Base-by-base conservation (phyloP, 108 stramenopile genomes). In the Nannochloropsis salina region DNA sequence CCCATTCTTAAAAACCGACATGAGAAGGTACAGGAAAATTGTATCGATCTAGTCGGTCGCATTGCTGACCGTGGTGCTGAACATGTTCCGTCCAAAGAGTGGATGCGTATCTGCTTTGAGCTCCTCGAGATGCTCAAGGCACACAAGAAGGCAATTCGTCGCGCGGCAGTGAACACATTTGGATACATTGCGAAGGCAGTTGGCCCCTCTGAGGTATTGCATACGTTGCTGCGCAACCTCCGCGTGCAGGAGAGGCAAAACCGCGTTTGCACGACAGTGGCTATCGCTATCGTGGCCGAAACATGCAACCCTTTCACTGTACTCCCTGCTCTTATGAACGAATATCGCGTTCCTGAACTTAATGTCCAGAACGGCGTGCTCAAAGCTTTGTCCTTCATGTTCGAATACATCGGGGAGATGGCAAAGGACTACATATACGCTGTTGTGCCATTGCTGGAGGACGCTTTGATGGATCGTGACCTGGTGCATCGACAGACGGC, bases 91-190 rank as follows among this genome's bases (percentile, higher is more conserved):
- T 97, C 97, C 9, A 94, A 96, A 74, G 99, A 99, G 93, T 99
- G 99, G 99, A 99, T 99, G 99, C 95, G 99, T 43, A 98, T 99
- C 83, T 98, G 97, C 91, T 99, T 98, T 86, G 98, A 99, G 90
- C 93, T 99, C 40, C 92, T 99, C 20, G 99, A 99, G 91, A 96
- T 99, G 93, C 92, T 98, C 20, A 97, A 96, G 88, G 99, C 99
- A 3, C 96, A 96, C 92, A 97, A 96, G 90, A 98, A 98, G 86
- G 95, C 96, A 6, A 99, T 99, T 80, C 94, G 95, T 6, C 92
- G 98, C 42, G 99, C 99, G 20, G 94, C 97, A 22, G 98, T 98
- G 5, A 98, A 97, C 92, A 98, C 99, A 22, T 98, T 99, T 88
- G 99, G 99, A 40, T 98, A 98, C 92, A 99, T 99, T 86, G 99